Conservation (phyloP, 768 basidiomycete genomes). For the Porphyrellus cyaneotinctus region DNA sequence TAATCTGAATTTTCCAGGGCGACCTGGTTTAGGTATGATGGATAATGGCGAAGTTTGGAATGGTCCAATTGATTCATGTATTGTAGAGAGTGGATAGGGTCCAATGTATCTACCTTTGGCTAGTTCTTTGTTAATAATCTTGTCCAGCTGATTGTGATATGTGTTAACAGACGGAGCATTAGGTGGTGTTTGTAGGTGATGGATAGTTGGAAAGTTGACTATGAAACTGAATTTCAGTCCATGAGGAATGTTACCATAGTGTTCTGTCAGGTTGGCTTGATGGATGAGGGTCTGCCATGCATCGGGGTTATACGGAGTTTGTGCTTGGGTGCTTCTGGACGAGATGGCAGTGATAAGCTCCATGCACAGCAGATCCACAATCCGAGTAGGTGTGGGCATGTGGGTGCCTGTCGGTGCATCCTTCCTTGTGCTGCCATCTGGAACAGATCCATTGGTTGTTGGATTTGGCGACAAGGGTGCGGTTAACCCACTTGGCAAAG, state of each 20-base stretch:
- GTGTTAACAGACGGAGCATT: no score
- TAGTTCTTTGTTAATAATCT: not conserved
- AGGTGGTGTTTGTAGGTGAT: no score
- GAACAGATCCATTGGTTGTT: not conserved
- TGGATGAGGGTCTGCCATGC: not conserved
- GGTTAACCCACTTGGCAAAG: not conserved
- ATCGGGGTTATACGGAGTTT: not conserved
- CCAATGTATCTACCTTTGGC: not conserved
- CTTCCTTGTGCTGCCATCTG: not conserved
- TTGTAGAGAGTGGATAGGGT: not conserved
- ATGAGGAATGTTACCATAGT: not conserved
- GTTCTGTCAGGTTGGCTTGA: accelerated
- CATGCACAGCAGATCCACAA: not conserved
- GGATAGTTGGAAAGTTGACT: no score
- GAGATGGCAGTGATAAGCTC: not conserved
- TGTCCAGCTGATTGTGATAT: no score
- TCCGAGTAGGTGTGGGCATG: not conserved
- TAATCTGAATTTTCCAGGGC: not conserved
- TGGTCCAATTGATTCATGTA: not conserved
- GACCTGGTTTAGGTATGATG: not conserved
- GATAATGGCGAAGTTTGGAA: not conserved
- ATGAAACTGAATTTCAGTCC: not conserved
- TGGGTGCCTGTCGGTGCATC: not conserved
- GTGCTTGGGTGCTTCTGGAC: no score
- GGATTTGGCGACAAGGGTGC: not conserved